Percentiles rank a stretch among this genome's conserved stretches.
phyloP scores from a whole-genome alignment of 495 filamentous ascomycete species.

The Antarctomyces pellizariae region DNA sequence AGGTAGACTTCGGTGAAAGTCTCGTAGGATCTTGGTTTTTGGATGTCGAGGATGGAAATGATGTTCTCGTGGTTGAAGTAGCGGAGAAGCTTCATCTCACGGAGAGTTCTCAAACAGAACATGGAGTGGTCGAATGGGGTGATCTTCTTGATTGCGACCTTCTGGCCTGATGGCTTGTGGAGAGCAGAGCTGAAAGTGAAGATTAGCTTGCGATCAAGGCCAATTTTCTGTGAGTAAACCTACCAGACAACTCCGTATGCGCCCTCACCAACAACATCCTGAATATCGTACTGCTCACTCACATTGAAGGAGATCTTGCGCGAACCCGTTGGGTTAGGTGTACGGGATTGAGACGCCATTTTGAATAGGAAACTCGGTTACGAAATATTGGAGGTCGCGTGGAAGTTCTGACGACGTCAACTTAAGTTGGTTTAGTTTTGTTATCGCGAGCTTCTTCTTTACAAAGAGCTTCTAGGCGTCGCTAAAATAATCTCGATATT shows the following conservation, averaged over 20 bases:
- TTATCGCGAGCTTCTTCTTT: too few relatives aligned
- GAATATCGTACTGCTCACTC: slow-evolving; percentile 97
- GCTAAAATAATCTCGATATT: too few relatives aligned
- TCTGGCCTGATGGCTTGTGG: slow-evolving; percentile 95
- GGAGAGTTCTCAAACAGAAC: slow-evolving; percentile 92
- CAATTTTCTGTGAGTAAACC: slow-evolving; percentile 14
- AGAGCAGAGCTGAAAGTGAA: slow-evolving; percentile 54
- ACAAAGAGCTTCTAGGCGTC: too few relatives aligned
- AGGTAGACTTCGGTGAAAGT: slow-evolving; percentile 96
- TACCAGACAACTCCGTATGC: slow-evolving; percentile 99
- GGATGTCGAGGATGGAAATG: slow-evolving; percentile 97
- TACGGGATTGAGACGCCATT: slow-evolving; percentile 16
- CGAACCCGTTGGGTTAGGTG: slow-evolving; percentile 31
- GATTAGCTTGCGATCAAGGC: slow-evolving; percentile 2
- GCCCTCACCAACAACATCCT: slow-evolving; percentile 97
- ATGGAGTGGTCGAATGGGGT: slow-evolving; percentile 97
- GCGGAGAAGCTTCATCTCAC: slow-evolving; percentile 96
- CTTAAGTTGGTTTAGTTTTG: too few relatives aligned
- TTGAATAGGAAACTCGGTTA: too few relatives aligned
- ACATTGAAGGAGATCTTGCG: slow-evolving; percentile 99
- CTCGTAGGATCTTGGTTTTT: slow-evolving; percentile 89
- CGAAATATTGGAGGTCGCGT: too few relatives aligned
- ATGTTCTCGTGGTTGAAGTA: slow-evolving; percentile 99
- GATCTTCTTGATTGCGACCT: slow-evolving; percentile 99
- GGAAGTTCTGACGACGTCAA: too few relatives aligned